Evolutionary conservation across 2,329 filamentous ascomycete genomes (phyloP).

Genomic region (Drechslerella coelobrocha): DNA sequence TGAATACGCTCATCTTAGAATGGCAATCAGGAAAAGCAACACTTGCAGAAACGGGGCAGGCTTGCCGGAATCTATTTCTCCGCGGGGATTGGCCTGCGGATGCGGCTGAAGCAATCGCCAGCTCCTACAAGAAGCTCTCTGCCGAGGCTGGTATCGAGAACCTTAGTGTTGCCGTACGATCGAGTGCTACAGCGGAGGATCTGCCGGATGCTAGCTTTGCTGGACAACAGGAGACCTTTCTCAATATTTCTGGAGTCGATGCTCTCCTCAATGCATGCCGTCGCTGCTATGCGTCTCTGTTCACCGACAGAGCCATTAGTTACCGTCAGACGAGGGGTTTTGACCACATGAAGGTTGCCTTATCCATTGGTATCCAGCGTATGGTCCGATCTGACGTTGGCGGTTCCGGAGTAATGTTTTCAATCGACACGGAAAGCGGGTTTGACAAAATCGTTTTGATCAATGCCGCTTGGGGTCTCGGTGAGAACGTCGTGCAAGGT

Average conservation of each 20-base stretch:
- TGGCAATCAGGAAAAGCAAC: slow-evolving; percentile 56
- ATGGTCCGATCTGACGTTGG: slow-evolving; percentile 57
- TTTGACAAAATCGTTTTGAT: slow-evolving; percentile 59
- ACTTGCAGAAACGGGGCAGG: slow-evolving; percentile 56
- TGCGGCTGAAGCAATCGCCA: slow-evolving; percentile 55
- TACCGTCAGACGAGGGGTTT: slow-evolving; percentile 54
- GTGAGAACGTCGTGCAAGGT: slow-evolving; percentile 59
- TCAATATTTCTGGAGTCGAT: slow-evolving; percentile 57
- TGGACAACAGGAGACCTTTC: slow-evolving; percentile 58
- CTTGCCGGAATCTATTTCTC: slow-evolving; percentile 56
- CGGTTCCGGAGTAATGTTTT: slow-evolving; percentile 59
- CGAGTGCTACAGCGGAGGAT: slow-evolving; percentile 59
- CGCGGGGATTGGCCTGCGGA: slow-evolving; percentile 56
- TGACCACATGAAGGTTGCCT: slow-evolving; percentile 55
- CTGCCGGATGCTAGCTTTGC: slow-evolving; percentile 59
- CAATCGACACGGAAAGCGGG: slow-evolving; percentile 59
- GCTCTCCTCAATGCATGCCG: slow-evolving; percentile 57
- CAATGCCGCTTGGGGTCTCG: slow-evolving; percentile 58
- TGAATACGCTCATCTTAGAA: slow-evolving; percentile 54
- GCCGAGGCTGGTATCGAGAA: slow-evolving; percentile 50
- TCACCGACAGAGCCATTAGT: slow-evolving; percentile 58
- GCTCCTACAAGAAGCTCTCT: slow-evolving; percentile 56
- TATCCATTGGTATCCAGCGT: slow-evolving; percentile 56
- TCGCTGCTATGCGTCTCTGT: slow-evolving; percentile 59
- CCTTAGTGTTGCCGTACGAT: slow-evolving; percentile 58